phyloP scores from a whole-genome alignment of 805 yeast genomes.

The Spathaspora sp. region DNA sequence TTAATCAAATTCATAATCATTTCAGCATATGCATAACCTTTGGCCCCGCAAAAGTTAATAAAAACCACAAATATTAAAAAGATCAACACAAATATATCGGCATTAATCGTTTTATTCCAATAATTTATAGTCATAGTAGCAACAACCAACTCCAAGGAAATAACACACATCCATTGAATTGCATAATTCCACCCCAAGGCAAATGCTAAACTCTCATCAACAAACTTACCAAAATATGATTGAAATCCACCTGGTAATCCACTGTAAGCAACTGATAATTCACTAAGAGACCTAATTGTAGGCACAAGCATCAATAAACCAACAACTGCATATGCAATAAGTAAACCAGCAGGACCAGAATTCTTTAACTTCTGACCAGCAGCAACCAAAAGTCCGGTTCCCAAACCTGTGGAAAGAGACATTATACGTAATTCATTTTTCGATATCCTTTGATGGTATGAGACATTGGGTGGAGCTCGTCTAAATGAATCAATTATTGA shows the following conservation, averaged over 20 bases:
- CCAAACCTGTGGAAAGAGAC: slow-evolving; percentile 34
- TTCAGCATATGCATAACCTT: slow-evolving; percentile 44
- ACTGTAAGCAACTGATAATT: slow-evolving; percentile 56
- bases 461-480: slow-evolving; percentile 17
- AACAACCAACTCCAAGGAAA: slow-evolving; percentile 62
- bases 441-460: slow-evolving; percentile 13
- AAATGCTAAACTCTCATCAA: slow-evolving; percentile 35
- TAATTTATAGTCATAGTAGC: slow-evolving; percentile 58
- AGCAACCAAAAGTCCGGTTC: slow-evolving; percentile 42
- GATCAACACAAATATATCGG: slow-evolving; percentile 55
- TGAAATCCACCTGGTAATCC: slow-evolving; percentile 61
- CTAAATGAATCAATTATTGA: slow-evolving; percentile 19
- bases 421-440: slow-evolving; percentile 26
- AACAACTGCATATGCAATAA: slow-evolving; percentile 30
- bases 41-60: slow-evolving; percentile 44
- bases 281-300: slow-evolving; percentile 38
- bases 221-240: slow-evolving; percentile 45
- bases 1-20: slow-evolving; percentile 34
- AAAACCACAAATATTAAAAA: slow-evolving; percentile 44
- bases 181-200: slow-evolving; percentile 45
- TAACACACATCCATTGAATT: slow-evolving; percentile 59
- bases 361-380: slow-evolving; percentile 30
- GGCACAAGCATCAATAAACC: slow-evolving; percentile 30
- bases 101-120: slow-evolving; percentile 48
- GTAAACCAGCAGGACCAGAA: slow-evolving; percentile 36